phyloP scores from a whole-genome alignment of 1,284 basidiomycete species.

The Ganoderma lucidum region DNA sequence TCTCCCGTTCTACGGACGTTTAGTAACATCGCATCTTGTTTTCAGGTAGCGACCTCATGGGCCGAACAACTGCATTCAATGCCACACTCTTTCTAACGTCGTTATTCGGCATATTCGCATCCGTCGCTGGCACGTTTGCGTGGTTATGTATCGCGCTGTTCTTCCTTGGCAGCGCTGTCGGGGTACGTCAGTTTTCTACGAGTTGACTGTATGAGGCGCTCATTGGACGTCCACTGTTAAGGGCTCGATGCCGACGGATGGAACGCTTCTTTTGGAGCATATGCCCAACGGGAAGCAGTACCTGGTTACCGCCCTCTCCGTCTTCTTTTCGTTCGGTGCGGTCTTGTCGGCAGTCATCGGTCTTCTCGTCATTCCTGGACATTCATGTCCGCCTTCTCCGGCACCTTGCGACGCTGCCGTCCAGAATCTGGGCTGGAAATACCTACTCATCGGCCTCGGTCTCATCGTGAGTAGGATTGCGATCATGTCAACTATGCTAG shows the following conservation, averaged over 20 bases:
- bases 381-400: constrained; percentile 68
- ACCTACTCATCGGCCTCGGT: constrained; percentile 78
- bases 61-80: constrained; percentile 91
- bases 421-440: constrained; percentile 89
- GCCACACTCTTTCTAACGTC: constrained; percentile 91
- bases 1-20: constrained; percentile 12
- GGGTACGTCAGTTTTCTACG: constrained; percentile 56
- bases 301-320: constrained; percentile 92
- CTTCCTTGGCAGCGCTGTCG: constrained; percentile 90
- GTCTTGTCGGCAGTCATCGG: constrained; percentile 85
- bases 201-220: constrained; percentile 19
- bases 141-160: constrained; percentile 85
- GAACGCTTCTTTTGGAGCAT: constrained; percentile 93
- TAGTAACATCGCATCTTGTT: background rate
- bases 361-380: constrained; percentile 78
- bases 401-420: constrained; percentile 67
- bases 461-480: constrained; percentile 63
- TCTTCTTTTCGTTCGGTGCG: constrained; percentile 94
- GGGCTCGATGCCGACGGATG: constrained; percentile 97
- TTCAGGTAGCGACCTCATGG: constrained; percentile 77
- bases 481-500: no score
- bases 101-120: constrained; percentile 86
- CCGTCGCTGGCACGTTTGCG: constrained; percentile 78
- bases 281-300: constrained; percentile 93
- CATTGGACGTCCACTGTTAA: constrained; percentile 35